Percentiles rank a stretch among this genome's conserved stretches.
These are phyloP conservation scores for Gloeopeniophorella convolvens DNA, from an alignment of 768 basidiomycete species.

Conservation along the genomic window DNA sequence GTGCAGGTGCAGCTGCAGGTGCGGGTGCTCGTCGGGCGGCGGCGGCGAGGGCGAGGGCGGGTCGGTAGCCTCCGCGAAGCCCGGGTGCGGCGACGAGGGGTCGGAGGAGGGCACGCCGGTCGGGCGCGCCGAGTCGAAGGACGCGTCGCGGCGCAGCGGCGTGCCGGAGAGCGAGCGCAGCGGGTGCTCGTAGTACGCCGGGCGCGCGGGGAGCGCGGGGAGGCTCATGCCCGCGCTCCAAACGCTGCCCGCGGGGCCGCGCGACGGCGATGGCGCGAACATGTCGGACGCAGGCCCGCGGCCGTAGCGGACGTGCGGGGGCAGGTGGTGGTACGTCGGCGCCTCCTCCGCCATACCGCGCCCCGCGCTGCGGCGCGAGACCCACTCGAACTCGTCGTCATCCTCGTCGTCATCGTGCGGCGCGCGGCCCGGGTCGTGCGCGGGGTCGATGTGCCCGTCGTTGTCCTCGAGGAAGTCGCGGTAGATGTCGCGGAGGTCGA, in stretches of 20 bases:
- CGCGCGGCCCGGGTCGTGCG: constrained; percentile 16
- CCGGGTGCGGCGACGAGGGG: constrained; percentile 1
- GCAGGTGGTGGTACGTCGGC: constrained; percentile 62
- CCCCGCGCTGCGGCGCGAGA: constrained; percentile 56
- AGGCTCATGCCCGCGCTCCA: constrained; percentile 8
- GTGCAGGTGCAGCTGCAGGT: constrained; percentile 85
- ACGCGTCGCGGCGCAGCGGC: not conserved
- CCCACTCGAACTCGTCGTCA: constrained; percentile 82
- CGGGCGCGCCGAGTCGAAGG: not conserved
- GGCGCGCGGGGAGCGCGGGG: constrained; percentile 1
- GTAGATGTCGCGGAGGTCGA: constrained; percentile 90
- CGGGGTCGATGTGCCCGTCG: constrained; percentile 40
- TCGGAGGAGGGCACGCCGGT: not conserved
- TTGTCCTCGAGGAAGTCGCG: constrained; percentile 86
- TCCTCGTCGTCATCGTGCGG: constrained; percentile 29
- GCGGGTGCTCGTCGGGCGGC: constrained; percentile 38
- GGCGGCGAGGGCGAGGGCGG: constrained; percentile 12
- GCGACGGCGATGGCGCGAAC: constrained; percentile 47
- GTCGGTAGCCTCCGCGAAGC: constrained; percentile 9
- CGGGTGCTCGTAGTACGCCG: constrained; percentile 26
- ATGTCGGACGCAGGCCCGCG: constrained; percentile 51
- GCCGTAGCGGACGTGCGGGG: constrained; percentile 66
- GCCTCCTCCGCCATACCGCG: constrained; percentile 44
- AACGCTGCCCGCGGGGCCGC: constrained; percentile 23
- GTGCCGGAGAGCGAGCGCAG: constrained; percentile 28